phyloP scores from a whole-genome alignment of 2,329 filamentous ascomycete genomes.

The Ascocoryne sarcoides region DNA sequence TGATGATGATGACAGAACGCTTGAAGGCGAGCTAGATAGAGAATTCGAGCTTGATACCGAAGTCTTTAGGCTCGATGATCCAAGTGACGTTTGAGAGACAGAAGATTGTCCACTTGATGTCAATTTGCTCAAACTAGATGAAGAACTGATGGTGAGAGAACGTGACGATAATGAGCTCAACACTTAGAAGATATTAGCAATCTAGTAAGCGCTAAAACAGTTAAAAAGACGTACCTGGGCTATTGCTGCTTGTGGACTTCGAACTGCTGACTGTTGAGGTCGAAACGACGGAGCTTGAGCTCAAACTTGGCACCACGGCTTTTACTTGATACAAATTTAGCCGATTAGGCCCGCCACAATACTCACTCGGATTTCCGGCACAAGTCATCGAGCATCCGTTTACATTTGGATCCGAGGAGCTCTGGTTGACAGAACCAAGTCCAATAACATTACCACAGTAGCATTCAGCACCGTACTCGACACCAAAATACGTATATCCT shows the following conservation, averaged over 20 bases:
- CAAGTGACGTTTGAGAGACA: too few relatives aligned
- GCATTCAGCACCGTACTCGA: conserved; percentile 14
- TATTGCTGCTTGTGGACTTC: neutral
- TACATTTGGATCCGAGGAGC: neutral
- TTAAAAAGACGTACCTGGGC: too few relatives aligned
- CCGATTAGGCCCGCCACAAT: conserved; percentile 25
- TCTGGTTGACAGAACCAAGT: conserved; percentile 5
- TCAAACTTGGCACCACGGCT: conserved; percentile 4
- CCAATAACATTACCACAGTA: conserved; percentile 11
- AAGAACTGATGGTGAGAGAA: too few relatives aligned
- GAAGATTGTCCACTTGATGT: too few relatives aligned
- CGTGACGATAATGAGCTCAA: too few relatives aligned
- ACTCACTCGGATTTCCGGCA: conserved; percentile 20
- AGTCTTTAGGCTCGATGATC: too few relatives aligned
- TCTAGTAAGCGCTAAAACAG: too few relatives aligned
- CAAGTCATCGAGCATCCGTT: conserved; percentile 14
- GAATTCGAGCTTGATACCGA: neutral
- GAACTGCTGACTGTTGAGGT: conserved; percentile 1
- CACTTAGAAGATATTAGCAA: too few relatives aligned
- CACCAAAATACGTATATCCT: conserved; percentile 9
- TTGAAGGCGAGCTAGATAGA: neutral
- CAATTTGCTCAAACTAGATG: neutral
- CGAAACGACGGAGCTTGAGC: neutral
- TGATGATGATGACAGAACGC: neutral
- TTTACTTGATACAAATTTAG: conserved; percentile 14